These are phyloP conservation scores for Theileria annulata DNA, from an alignment of 169 alveolate genomes.

Conservation along the genomic window DNA sequence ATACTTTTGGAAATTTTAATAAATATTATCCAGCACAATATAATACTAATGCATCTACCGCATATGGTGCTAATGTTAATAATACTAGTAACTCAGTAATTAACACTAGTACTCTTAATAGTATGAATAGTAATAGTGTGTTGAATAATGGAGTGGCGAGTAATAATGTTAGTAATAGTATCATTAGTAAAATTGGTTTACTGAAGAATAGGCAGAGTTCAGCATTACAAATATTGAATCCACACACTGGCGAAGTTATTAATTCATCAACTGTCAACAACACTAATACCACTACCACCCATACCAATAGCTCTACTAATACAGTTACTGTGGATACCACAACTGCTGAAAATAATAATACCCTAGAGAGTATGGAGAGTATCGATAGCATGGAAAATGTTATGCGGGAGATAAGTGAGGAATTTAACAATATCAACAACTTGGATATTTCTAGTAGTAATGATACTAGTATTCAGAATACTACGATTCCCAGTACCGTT, in stretches of 20 bases:
- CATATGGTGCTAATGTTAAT: neutral
- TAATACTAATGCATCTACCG: neutral
- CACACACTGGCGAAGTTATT: conserved; percentile 61
- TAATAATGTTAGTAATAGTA: neutral
- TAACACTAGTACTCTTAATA: no score
- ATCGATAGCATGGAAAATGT: neutral
- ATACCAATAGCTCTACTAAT: neutral
- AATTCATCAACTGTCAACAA: conserved; percentile 6
- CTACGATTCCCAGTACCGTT: no score
- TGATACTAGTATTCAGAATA: no score
- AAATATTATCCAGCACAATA: neutral
- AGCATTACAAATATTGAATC: conserved; percentile 55
- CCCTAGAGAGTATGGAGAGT: neutral
- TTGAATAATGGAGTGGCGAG: no score
- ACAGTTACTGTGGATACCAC: neutral
- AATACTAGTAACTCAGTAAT: neutral
- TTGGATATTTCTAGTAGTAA: no score
- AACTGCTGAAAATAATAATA: neutral
- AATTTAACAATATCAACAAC: no score
- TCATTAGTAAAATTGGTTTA: no score
- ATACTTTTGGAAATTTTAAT: neutral
- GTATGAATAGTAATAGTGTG: neutral
- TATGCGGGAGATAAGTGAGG: neutral
- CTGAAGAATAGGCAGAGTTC: conserved; percentile 39
- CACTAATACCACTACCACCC: neutral